Percentiles rank a stretch among this genome's conserved stretches.
phyloP scores from a whole-genome alignment of 2,329 filamentous ascomycete genomes.

The Cyphellophora attinorum region DNA sequence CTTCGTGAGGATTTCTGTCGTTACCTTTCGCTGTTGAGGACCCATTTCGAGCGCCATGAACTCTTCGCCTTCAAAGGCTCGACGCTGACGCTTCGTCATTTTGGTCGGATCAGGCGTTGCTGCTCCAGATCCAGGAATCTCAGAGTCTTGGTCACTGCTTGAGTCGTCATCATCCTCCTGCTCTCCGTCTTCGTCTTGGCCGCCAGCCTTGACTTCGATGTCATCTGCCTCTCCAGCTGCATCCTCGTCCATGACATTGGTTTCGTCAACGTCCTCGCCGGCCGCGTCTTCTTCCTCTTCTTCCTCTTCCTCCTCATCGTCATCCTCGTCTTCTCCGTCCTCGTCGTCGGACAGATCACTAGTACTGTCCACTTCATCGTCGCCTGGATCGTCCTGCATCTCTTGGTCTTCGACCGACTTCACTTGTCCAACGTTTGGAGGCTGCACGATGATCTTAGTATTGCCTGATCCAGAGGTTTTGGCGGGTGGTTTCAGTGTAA shows the following conservation, averaged over 20 bases:
- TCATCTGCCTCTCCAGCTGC: conserved; percentile 2
- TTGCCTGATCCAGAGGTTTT: conserved; percentile 26
- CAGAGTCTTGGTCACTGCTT: conserved; percentile 32
- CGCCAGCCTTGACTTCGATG: conserved; percentile 20
- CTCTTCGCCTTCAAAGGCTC: conserved; percentile 45
- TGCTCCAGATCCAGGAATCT: conserved; percentile 36
- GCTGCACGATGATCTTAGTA: conserved; percentile 26
- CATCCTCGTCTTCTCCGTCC: conserved; percentile 39
- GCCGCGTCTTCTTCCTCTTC: conserved; percentile 23
- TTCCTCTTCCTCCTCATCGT: conserved; percentile 30
- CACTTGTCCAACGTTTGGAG: conserved; percentile 24
- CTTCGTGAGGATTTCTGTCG: conserved; percentile 1
- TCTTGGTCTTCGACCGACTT: conserved; percentile 39
- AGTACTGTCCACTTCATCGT: conserved; percentile 41
- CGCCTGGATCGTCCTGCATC: conserved; percentile 38
- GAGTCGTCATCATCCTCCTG: conserved; percentile 32
- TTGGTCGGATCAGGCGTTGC: conserved; percentile 56
- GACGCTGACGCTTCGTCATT: conserved; percentile 59
- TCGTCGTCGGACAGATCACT: conserved; percentile 37
- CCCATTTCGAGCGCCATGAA: conserved; percentile 47
- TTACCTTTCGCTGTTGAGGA: conserved; percentile 17
- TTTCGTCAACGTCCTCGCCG: conserved; percentile 25
- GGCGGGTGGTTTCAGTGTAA: conserved; percentile 17
- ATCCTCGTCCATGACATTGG: conserved; percentile 19
- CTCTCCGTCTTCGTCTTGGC: conserved; percentile 28